These are phyloP conservation scores for Zoysia matrella DNA, from an alignment of 202 grass and related monocot species.

Conservation along the genomic window DNA sequence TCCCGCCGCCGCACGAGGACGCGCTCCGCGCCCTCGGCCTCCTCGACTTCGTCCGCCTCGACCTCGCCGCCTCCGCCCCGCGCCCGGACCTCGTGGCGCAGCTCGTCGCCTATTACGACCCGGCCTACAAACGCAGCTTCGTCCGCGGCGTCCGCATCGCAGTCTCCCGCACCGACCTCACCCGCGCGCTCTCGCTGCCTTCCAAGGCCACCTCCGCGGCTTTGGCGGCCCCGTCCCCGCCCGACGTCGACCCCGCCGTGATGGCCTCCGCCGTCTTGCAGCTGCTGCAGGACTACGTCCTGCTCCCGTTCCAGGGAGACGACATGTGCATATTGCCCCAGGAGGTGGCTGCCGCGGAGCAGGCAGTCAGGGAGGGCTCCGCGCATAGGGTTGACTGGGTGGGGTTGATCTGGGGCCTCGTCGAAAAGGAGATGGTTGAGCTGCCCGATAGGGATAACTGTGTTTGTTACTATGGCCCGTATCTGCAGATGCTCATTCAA, in stretches of 20 bases:
- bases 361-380: constrained; percentile 65
- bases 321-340: too few relatives aligned
- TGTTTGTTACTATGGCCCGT: constrained; percentile 63
- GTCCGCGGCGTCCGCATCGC: constrained; percentile 54
- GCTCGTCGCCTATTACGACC: constrained; percentile 80
- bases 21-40: constrained; percentile 71
- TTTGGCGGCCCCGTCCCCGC: neutral
- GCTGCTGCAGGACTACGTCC: constrained; percentile 52
- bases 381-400: constrained; percentile 89
- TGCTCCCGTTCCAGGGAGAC: too few relatives aligned
- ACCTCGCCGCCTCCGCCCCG: constrained; percentile 38
- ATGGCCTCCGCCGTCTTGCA: constrained; percentile 45
- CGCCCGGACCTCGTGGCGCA: constrained; percentile 61
- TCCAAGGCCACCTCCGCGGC: constrained; percentile 43
- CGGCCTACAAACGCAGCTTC: constrained; percentile 59
- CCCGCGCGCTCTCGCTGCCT: constrained; percentile 68
- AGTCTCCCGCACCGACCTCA: constrained; percentile 60
- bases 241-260: constrained; percentile 46
- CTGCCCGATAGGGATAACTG: constrained; percentile 48
- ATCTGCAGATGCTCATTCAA: constrained; percentile 76
- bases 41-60: constrained; percentile 66
- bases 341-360: neutral
- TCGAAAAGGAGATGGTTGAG: constrained; percentile 86
- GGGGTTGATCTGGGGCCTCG: constrained; percentile 72
- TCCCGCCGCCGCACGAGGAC: constrained; percentile 51